These are phyloP conservation scores for Stereocaulon alpinum DNA, from an alignment of 495 filamentous ascomycete species.

Conservation along the genomic window DNA sequence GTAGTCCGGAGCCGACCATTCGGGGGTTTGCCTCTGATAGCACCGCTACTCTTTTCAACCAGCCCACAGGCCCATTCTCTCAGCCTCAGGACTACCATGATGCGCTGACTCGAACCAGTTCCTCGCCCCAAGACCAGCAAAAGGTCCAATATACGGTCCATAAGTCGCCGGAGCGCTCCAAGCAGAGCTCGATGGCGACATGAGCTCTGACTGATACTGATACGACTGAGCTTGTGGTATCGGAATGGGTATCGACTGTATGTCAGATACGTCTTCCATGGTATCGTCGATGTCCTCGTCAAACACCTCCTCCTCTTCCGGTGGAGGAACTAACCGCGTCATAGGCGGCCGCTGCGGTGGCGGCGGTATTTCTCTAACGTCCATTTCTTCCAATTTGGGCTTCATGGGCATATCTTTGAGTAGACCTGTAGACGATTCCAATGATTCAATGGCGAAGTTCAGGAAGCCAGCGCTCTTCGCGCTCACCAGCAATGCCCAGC, in stretches of 20 bases:
- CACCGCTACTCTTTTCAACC: not conserved
- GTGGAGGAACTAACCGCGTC: constrained; percentile 16
- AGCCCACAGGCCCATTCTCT: constrained; percentile 10
- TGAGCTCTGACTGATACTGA: constrained; percentile 3
- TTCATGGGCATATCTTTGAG: constrained; percentile 40
- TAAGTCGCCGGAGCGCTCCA: constrained; percentile 12
- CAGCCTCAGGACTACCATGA: constrained; percentile 18
- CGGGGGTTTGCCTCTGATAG: not conserved
- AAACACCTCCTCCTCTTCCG: constrained; percentile 7
- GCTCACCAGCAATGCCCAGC: constrained; percentile 85
- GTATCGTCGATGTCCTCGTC: constrained; percentile 6
- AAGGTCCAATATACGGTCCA: constrained; percentile 17
- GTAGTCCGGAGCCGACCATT: not conserved
- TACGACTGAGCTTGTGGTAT: not conserved
- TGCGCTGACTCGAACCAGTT: constrained; percentile 20
- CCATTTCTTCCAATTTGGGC: constrained; percentile 39
- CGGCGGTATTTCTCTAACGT: constrained; percentile 13
- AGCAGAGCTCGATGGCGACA: constrained; percentile 12
- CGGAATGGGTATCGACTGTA: constrained; percentile 8
- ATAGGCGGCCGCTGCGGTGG: constrained; percentile 15
- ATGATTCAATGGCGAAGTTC: constrained; percentile 38
- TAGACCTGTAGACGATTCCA: constrained; percentile 38
- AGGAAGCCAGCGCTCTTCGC: constrained; percentile 68
- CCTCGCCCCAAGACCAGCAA: constrained; percentile 17
- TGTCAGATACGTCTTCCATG: constrained; percentile 13